Base-by-base conservation (phyloP, 805 yeast genomes). In the Saccharomyces eubayanus region DNA sequence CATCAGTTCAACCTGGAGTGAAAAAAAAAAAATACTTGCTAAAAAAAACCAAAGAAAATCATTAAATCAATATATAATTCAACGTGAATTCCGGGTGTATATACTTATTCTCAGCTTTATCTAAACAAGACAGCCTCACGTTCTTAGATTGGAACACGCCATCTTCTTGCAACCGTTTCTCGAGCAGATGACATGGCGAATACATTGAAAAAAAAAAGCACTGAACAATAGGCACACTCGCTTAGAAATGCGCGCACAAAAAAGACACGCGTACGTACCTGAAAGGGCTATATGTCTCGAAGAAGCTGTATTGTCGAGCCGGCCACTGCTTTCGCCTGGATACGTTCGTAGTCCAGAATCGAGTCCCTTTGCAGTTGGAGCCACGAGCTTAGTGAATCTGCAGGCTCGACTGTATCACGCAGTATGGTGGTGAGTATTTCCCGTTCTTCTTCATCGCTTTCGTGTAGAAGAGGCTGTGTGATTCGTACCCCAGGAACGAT, bases 401-500 rank as follows among this genome's bases (percentile, higher is more conserved):
- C 46, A 3, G 59, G 61, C 36, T 58, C 61, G 27, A 40, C 28
- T 31, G 48, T 21, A 6, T 53, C 45, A 21, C 21, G 28, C 12
- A 55, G 41, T 36, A 36, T 36, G 3, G 24, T 16, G 24, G 43
- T 36, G 28, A 51, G 49, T 9, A 11, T 36, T 14, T 54, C 53
- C 29, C 53, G 31, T 14, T 20, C 24, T 9, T 48, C 46, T 16
- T 53, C 31, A 43, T 49, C 41, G 28, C 43, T 43, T 28, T 28
- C 43, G 21, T n/a, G 24, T 11, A 6, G 29, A 27, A 27, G 27
- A 28, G 21, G 27, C 48, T 11, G 62, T 36, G 43, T 59, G 11
- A 56, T 45, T 16, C 20, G 30, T n/a, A 59, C 46, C 9, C 57
- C 60, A 11, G 57, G 55, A 8, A 53, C 54, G 28, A 57, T 47